Percentiles rank a stretch among this genome's conserved stretches.
Conservation (phyloP, 768 basidiomycete genomes). For the Trametes sanguinea region DNA sequence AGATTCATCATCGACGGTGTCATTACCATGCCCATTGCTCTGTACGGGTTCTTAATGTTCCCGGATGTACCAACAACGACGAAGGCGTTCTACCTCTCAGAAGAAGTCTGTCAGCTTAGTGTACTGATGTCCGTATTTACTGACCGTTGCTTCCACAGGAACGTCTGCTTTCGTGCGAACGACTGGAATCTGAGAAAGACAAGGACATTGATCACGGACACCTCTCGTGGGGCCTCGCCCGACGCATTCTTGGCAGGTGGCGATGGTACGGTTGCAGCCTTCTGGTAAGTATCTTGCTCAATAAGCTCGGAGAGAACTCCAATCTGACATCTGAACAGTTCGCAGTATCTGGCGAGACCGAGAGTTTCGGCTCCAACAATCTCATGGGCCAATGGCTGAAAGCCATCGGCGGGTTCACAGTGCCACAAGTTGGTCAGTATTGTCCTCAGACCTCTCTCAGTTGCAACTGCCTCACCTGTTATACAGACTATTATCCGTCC, state of each 20-base stretch:
- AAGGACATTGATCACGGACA: conserved; percentile 44
- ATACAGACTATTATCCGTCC: conserved; percentile 56
- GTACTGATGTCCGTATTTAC: no score
- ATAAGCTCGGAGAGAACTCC: not conserved
- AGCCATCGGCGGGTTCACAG: conserved; percentile 59
- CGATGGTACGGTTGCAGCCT: conserved; percentile 70
- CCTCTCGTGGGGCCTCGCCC: conserved; percentile 49
- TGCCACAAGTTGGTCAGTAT: conserved; percentile 59
- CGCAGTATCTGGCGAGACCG: conserved; percentile 65
- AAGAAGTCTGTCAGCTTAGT: conserved; percentile 44
- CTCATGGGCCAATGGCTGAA: conserved; percentile 75
- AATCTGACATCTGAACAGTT: conserved; percentile 43
- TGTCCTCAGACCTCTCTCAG: not conserved
- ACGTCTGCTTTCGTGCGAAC: conserved; percentile 51
- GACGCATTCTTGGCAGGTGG: conserved; percentile 59
- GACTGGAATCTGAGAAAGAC: conserved; percentile 40
- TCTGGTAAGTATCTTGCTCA: conserved; percentile 40
- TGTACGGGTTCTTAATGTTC: conserved; percentile 72
- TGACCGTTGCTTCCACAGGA: conserved; percentile 42
- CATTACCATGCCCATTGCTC: conserved; percentile 70
- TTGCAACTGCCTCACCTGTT: not conserved
- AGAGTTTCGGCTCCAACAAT: conserved; percentile 70
- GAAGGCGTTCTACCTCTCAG: conserved; percentile 60
- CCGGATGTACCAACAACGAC: conserved; percentile 71
- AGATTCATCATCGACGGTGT: conserved; percentile 71